These are phyloP conservation scores for Flaveria bidentis DNA, from an alignment of 129 eudicot genomes.

Conservation along the genomic window DNA sequence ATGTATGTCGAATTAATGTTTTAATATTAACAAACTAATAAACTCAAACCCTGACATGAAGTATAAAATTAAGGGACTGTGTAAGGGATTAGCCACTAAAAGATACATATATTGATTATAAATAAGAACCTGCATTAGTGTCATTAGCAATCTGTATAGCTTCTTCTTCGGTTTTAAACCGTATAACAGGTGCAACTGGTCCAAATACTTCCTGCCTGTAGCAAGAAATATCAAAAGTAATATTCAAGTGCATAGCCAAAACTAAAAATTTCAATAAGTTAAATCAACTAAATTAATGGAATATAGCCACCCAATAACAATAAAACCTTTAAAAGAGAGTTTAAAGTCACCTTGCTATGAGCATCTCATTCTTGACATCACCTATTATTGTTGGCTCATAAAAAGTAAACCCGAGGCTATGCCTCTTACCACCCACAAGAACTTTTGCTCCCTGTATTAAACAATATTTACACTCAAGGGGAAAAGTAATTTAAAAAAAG, in stretches of 20 bases:
- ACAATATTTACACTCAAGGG: slow-evolving; percentile 5
- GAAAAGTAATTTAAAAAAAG: not conserved
- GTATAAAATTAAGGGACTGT: not conserved
- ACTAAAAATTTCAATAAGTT: not conserved
- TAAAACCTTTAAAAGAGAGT: not conserved
- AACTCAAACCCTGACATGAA: not conserved
- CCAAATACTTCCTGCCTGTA: slow-evolving; percentile 92
- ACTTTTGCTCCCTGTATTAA: slow-evolving; percentile 79
- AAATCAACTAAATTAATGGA: not conserved
- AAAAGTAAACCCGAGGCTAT: slow-evolving; percentile 73
- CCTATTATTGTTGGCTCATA: slow-evolving; percentile 81
- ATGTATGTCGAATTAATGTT: not conserved
- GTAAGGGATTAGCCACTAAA: slow-evolving; percentile 2
- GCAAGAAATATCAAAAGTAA: slow-evolving; percentile 9
- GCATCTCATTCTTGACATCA: slow-evolving; percentile 87
- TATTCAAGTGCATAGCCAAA: slow-evolving; percentile 7
- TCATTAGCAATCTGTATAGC: slow-evolving; percentile 91
- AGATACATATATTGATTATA: not conserved
- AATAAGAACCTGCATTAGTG: slow-evolving; percentile 78
- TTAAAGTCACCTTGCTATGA: slow-evolving; percentile 62
- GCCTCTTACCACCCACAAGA: slow-evolving; percentile 88
- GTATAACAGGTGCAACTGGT: slow-evolving; percentile 90
- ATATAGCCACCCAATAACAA: slow-evolving; percentile 11
- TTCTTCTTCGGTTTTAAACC: slow-evolving; percentile 88
- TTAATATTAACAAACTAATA: slow-evolving; percentile 7